A percentile compares a stretch with the other conserved stretches of the same genome.
Conservation (phyloP, 495 filamentous ascomycete species). For the Platismatia glauca region DNA sequence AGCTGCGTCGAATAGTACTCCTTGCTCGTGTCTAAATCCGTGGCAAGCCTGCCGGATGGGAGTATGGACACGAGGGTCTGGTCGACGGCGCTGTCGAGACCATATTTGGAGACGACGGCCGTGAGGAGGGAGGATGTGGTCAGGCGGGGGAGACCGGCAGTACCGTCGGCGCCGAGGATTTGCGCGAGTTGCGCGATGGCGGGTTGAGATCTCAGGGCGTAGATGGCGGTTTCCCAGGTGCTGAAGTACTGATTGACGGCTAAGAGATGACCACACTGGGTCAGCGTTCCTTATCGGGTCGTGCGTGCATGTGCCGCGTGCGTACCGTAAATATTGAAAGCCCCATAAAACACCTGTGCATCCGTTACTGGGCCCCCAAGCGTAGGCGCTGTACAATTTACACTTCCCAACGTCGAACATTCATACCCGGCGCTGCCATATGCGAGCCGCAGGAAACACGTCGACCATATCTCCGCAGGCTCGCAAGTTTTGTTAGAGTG, state of each 20-base stretch:
- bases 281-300: too few species aligned
- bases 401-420: background rate
- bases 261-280: too few species aligned
- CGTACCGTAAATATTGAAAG: background rate
- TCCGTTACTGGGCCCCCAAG: background rate
- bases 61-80: background rate
- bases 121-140: background rate
- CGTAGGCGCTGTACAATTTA: background rate
- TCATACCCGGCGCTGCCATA: background rate
- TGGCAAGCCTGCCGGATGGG: background rate
- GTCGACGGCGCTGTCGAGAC: background rate
- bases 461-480: background rate
- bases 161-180: background rate
- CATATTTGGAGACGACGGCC: background rate
- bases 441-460: constrained; percentile 1
- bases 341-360: background rate
- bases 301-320: fast-evolving
- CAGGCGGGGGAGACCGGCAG: background rate
- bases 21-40: background rate
- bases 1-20: background rate
- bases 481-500: background rate
- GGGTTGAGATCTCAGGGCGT: background rate
- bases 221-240: background rate
- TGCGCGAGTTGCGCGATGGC: background rate
- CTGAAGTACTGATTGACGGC: background rate